Evolutionary conservation across 192 early-diverging fungal genomes (phyloP), one percentile per base, ranked within the genome.

Genomic region (Ambispora gerdemannii): DNA sequence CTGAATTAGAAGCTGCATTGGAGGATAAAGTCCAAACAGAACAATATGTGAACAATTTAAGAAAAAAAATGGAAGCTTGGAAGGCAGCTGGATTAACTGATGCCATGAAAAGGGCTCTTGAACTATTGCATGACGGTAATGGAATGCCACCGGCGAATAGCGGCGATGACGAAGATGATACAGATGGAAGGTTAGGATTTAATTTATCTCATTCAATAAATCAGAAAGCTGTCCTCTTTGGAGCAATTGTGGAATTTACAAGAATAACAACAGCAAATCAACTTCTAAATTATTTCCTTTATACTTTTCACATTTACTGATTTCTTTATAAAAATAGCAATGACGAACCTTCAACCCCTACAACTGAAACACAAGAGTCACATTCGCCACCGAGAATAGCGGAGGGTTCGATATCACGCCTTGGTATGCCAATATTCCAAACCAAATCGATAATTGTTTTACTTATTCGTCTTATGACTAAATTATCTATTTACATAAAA

Each of bases 1-100:
- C 76, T 19, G 80, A 82, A 58, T 59, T 82, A 31, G 74, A 78
- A 69, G 80, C 80, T 56, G 80, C 80, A 25, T 51, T 82, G 19
- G 80, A 82, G 61, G 80, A 82, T 64, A 58, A 68, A 19, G 56
- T 59, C 20, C 76, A 79, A 19, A 75, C 78, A 17, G 75, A 72
- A 36, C 74, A 82, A 56, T 82, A 82, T 51, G 38, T 82, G 35
- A 76, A 67, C 17, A 77, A 79, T 38, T 50, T 82, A 32, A 72
- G 71, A 49, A 79, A 51, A 24, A 77, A 62, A 50, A 72, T 81
- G 73, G 75, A 70, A 32, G 70, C 71, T 35, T 78, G 76, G 67
- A 73, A 72, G 52, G 71, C 76, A 38, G 67, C 70, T 10, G 75
- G 71, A 3, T 79, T 74, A 35, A 73, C 74, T 24, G 65, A 72